Percentiles rank a stretch among this genome's conserved stretches.
Conservation (phyloP, 768 basidiomycete species). For the Boletus subparvulus region DNA sequence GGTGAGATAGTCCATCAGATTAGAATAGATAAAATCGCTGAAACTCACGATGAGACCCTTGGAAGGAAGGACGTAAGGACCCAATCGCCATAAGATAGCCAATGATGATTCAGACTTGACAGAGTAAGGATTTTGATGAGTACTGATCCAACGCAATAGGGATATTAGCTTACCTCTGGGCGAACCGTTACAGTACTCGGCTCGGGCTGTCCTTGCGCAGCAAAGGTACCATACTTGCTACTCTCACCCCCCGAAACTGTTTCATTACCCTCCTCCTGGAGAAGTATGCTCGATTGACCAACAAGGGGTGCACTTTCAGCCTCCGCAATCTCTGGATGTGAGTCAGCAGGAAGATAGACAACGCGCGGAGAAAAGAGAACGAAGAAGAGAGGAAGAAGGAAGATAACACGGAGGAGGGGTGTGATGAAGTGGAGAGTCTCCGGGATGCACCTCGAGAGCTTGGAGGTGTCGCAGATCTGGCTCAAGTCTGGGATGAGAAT, state of each 20-base stretch:
- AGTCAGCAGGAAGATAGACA: conserved; percentile 46
- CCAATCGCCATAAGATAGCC: conserved; percentile 16
- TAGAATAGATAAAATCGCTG: neutral
- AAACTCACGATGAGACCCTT: conserved; percentile 26
- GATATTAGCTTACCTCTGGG: conserved; percentile 9
- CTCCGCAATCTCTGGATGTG: conserved; percentile 18
- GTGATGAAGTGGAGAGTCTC: conserved; percentile 52
- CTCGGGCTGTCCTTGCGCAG: conserved; percentile 17
- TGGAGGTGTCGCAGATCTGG: conserved; percentile 20
- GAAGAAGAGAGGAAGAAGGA: conserved; percentile 59
- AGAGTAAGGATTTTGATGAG: neutral
- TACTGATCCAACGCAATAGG: neutral
- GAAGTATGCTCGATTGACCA: conserved; percentile 49
- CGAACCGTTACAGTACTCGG: neutral
- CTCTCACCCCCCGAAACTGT: conserved; percentile 34
- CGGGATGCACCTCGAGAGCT: conserved; percentile 30
- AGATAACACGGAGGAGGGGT: conserved; percentile 63
- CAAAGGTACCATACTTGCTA: conserved; percentile 79
- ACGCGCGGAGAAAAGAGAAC: conserved; percentile 64
- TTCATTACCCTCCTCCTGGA: conserved; percentile 48
- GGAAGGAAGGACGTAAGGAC: conserved; percentile 20
- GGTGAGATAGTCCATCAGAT: conserved; percentile 5
- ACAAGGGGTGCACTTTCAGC: conserved; percentile 28
- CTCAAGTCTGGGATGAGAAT: conserved; percentile 15
- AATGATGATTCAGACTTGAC: conserved; percentile 17